Evolutionary conservation across 495 filamentous ascomycete species (phyloP).

Genomic region (Trichoderma parareesei): DNA sequence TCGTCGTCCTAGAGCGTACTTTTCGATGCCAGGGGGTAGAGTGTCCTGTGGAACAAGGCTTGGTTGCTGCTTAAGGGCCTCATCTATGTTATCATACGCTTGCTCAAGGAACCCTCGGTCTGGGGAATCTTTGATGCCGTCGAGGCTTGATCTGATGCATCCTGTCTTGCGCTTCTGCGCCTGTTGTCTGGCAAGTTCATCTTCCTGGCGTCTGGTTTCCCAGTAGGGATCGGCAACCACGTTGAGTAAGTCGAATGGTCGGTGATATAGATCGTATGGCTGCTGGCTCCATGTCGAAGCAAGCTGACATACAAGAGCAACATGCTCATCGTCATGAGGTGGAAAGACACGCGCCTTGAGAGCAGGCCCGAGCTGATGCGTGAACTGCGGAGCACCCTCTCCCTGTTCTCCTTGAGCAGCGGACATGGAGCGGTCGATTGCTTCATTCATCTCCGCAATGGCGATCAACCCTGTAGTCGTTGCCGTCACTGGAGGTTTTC

Average conservation of each 20-base stretch:
- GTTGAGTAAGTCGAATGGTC: not conserved
- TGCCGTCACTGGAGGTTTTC: not conserved
- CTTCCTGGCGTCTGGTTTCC: not conserved
- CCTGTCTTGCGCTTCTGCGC: not conserved
- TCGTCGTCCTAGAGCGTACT: not conserved
- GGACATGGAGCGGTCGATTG: not conserved
- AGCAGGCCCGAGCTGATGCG: not conserved
- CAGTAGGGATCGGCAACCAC: not conserved
- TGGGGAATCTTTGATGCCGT: not conserved
- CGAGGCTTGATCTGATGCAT: not conserved
- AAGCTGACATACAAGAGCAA: not conserved
- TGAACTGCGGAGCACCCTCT: not conserved
- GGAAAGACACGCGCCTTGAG: not conserved
- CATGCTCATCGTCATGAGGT: not conserved
- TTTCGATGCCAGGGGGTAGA: not conserved
- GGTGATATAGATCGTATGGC: not conserved
- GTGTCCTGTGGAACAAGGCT: constrained; percentile 1
- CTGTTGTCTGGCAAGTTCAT: not conserved
- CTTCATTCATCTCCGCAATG: not conserved
- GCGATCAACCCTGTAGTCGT: not conserved
- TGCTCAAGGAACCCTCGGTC: not conserved
- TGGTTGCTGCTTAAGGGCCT: not conserved
- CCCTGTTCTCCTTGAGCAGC: no score
- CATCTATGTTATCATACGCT: not conserved
- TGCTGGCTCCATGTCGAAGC: not conserved